Percentiles rank a stretch among this genome's conserved stretches.
Evolutionary conservation across 495 filamentous ascomycete species (phyloP).

Genomic region (Penicillium maclennaniae): DNA sequence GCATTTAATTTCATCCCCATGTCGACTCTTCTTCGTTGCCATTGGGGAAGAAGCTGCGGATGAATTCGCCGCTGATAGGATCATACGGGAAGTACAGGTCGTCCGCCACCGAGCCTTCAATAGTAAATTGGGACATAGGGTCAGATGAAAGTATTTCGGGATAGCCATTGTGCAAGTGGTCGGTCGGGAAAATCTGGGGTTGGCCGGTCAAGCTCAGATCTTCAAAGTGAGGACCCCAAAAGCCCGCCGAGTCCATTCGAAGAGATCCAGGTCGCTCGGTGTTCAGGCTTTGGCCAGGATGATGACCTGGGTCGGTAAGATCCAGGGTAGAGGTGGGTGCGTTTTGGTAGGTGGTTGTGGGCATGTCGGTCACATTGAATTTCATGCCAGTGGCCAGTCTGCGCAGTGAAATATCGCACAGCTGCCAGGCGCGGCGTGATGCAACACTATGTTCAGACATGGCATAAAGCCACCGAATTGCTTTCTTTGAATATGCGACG

Average conservation of each 20-base stretch:
- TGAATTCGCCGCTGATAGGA: constrained; percentile 44
- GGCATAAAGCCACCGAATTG: constrained; percentile 49
- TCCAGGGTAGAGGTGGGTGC: constrained; percentile 13
- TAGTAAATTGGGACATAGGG: constrained; percentile 4
- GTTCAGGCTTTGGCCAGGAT: neutral
- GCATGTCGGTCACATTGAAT: constrained; percentile 39
- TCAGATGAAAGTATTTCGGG: constrained; percentile 5
- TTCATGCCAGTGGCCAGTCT: constrained; percentile 41
- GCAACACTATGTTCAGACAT: constrained; percentile 53
- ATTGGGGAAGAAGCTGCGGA: constrained; percentile 43
- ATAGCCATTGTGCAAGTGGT: neutral
- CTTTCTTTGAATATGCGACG: constrained; percentile 49
- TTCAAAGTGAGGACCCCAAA: constrained; percentile 12
- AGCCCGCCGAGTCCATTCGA: neutral
- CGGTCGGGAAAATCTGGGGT: neutral
- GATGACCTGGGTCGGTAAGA: neutral
- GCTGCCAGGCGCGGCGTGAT: constrained; percentile 54
- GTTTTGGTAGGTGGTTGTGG: constrained; percentile 23
- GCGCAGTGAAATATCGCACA: constrained; percentile 47
- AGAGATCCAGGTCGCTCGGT: neutral
- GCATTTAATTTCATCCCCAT: constrained; percentile 11
- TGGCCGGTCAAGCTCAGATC: constrained; percentile 1
- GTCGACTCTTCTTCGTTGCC: constrained; percentile 21
- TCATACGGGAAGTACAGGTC: constrained; percentile 46
- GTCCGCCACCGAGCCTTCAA: constrained; percentile 11